These are phyloP conservation scores for Elsinoe batatas DNA, from an alignment of 2,329 filamentous ascomycete species.

Conservation along the genomic window DNA sequence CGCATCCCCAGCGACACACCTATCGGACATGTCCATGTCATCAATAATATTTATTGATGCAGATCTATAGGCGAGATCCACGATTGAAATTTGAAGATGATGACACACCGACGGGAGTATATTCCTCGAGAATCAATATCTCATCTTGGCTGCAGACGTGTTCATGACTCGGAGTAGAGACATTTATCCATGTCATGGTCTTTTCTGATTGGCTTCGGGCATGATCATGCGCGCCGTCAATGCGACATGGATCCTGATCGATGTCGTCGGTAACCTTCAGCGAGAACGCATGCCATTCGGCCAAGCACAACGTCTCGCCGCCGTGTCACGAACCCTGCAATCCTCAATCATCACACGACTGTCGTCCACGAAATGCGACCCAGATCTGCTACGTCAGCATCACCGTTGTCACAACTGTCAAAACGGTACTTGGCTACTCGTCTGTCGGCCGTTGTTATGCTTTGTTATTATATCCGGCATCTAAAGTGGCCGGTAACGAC, in stretches of 20 bases:
- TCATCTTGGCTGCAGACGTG: not conserved
- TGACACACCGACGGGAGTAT: too few species aligned
- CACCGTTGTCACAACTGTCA: not conserved
- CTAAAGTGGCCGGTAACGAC: not conserved
- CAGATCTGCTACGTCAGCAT: constrained; percentile 9
- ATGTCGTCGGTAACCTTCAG: not conserved
- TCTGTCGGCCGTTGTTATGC: constrained; percentile 5
- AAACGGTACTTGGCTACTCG: constrained; percentile 4
- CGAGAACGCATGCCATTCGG: not conserved
- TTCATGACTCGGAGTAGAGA: not conserved
- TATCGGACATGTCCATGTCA: not conserved
- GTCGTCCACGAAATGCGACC: not conserved
- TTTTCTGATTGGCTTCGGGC: not conserved
- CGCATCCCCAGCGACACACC: not conserved
- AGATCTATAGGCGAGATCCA: not conserved
- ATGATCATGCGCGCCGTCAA: constrained; percentile 5
- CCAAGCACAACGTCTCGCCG: not conserved
- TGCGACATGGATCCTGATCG: not conserved
- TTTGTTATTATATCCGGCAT: constrained; percentile 1
- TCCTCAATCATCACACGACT: not conserved
- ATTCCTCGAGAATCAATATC: not conserved
- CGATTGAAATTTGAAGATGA: not conserved
- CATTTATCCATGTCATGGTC: not conserved
- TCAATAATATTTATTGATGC: not conserved
- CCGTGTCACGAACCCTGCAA: not conserved